These are phyloP conservation scores for Echria macrotheca DNA, from an alignment of 495 filamentous ascomycete species.

Conservation along the genomic window DNA sequence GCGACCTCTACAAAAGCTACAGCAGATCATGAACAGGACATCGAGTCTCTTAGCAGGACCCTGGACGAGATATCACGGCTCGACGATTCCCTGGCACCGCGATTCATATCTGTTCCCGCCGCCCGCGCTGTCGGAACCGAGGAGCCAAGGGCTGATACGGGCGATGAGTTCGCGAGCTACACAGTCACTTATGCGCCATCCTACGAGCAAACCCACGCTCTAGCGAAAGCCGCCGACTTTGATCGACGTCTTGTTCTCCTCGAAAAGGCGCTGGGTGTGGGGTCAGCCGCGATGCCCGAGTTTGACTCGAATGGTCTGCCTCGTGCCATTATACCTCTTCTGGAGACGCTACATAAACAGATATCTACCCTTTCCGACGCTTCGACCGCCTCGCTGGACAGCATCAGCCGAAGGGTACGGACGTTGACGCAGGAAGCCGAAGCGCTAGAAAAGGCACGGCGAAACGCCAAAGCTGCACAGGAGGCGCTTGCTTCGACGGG, in stretches of 20 bases:
- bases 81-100: slow-evolving; percentile 23
- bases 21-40: slow-evolving; percentile 28
- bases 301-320: slow-evolving; percentile 50
- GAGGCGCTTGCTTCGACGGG: slow-evolving; percentile 50
- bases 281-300: slow-evolving; percentile 59
- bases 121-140: slow-evolving; percentile 5
- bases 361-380: slow-evolving; percentile 59
- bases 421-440: slow-evolving; percentile 77
- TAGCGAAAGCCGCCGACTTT: slow-evolving; percentile 81
- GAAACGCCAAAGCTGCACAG: slow-evolving; percentile 62
- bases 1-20: slow-evolving; percentile 29
- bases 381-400: slow-evolving; percentile 64
- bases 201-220: slow-evolving; percentile 57
- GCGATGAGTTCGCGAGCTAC: slow-evolving; percentile 36
- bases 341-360: slow-evolving; percentile 72
- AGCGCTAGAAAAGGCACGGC: slow-evolving; percentile 64
- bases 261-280: slow-evolving; percentile 77
- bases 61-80: slow-evolving; percentile 53
- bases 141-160: slow-evolving; percentile 3
- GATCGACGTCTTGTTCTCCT: slow-evolving; percentile 72
- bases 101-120: slow-evolving; percentile 23
- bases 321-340: slow-evolving; percentile 68
- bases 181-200: slow-evolving; percentile 51
- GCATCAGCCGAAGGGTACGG: slow-evolving; percentile 64
- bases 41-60: slow-evolving; percentile 59